Evolutionary conservation across 2,329 filamentous ascomycete species (phyloP).

Genomic region (Penicillium nordicum): DNA sequence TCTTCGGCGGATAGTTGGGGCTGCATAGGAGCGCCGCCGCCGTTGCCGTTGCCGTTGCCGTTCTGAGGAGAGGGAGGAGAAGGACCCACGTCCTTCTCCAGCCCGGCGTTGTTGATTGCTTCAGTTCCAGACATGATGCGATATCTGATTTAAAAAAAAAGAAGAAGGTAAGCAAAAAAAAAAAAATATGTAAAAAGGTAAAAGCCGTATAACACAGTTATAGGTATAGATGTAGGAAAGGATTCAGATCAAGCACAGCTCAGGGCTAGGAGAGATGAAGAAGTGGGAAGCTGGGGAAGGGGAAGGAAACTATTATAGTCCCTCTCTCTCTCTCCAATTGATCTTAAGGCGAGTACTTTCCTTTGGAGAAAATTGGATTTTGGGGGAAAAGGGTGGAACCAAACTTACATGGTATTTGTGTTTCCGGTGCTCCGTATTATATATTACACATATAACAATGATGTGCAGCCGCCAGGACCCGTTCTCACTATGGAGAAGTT

Average conservation of each 20-base stretch:
- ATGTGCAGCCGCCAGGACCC: constrained; percentile 21
- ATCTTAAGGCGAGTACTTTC: neutral
- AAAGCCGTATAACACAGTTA: constrained; percentile 24
- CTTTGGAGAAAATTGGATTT: constrained; percentile 9
- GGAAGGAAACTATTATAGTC: constrained; percentile 19
- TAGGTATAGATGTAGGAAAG: neutral
- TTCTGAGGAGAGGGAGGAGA: constrained; percentile 3
- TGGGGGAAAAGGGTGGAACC: constrained; percentile 19
- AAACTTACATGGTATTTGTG: constrained; percentile 9
- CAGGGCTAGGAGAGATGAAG: constrained; percentile 12
- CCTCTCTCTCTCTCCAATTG: neutral
- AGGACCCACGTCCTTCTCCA: constrained; percentile 33
- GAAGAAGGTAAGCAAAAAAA: neutral
- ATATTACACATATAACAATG: constrained; percentile 10
- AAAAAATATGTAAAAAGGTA: constrained; percentile 2
- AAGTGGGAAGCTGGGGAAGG: constrained; percentile 3
- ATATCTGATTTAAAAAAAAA: neutral
- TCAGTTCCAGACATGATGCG: constrained; percentile 28
- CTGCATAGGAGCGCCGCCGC: constrained; percentile 13
- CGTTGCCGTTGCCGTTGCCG: neutral
- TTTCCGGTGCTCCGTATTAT: neutral
- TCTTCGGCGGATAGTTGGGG: constrained; percentile 45
- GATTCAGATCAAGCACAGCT: constrained; percentile 26
- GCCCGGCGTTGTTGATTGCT: constrained; percentile 13
- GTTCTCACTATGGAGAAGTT: constrained; percentile 14